phyloP scores from a whole-genome alignment of 306 rosid genomes.

The Dalbergia cochinchinensis region DNA sequence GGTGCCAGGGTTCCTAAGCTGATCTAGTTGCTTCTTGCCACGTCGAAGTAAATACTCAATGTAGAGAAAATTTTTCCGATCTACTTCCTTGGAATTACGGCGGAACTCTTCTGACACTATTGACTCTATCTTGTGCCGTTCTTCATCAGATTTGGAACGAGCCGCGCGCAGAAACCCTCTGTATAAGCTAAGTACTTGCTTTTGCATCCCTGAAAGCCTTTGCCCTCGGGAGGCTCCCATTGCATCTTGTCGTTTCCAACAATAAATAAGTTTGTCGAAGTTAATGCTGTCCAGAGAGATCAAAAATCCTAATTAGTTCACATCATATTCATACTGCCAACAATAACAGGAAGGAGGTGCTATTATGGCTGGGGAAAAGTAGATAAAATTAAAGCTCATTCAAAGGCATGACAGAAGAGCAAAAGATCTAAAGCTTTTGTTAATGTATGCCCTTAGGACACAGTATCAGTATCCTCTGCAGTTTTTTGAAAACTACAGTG shows the following conservation, averaged over 20 bases:
- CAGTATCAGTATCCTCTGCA: not conserved
- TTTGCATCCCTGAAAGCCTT: conserved; percentile 91
- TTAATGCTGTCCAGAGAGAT: not conserved
- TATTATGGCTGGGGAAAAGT: not conserved
- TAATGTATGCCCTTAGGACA: not conserved
- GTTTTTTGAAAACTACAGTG: no score
- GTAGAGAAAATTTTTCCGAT: conserved; percentile 74
- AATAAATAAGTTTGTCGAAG: not conserved
- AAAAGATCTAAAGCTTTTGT: not conserved
- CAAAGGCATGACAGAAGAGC: not conserved
- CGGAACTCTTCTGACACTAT: conserved; percentile 73
- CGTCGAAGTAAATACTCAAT: conserved; percentile 86
- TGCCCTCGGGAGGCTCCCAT: conserved; percentile 62
- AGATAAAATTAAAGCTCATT: not conserved
- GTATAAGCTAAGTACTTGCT: conserved; percentile 80
- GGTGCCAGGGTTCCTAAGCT: conserved; percentile 72
- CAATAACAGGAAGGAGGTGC: not conserved
- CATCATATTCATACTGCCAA: not conserved
- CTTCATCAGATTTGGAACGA: conserved; percentile 68
- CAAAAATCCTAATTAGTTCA: not conserved
- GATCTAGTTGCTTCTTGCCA: conserved; percentile 85
- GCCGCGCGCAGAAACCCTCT: conserved; percentile 84
- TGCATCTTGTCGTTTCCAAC: conserved; percentile 28
- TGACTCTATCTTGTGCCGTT: conserved; percentile 67
- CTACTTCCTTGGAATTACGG: conserved; percentile 66